Percentiles rank a stretch among this genome's conserved stretches.
Evolutionary conservation across 2,329 filamentous ascomycete species (phyloP).

Genomic region (Talaromyces sp.): DNA sequence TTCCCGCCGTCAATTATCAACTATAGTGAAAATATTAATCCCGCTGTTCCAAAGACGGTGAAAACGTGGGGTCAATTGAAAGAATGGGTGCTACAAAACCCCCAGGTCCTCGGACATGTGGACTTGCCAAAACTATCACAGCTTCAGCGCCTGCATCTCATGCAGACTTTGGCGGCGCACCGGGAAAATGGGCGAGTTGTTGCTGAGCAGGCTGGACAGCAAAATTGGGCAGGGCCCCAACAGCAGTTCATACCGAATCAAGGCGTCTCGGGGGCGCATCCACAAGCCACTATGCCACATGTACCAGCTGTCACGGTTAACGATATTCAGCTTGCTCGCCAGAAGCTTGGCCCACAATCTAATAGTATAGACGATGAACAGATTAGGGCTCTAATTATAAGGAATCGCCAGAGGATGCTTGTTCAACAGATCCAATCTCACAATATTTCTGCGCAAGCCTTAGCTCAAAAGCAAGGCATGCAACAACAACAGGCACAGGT

Average conservation of each 20-base stretch:
- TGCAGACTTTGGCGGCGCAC: conserved; percentile 27
- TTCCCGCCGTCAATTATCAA: conserved; percentile 36
- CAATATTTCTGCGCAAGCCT: conserved; percentile 14
- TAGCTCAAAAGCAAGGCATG: conserved; percentile 17
- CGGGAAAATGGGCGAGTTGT: conserved; percentile 16
- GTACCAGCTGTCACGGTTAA: conserved; percentile 26
- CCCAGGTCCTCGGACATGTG: conserved; percentile 36
- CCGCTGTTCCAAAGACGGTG: conserved; percentile 46
- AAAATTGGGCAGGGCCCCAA: conserved; percentile 22
- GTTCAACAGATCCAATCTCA: conserved; percentile 27
- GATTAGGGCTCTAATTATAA: conserved; percentile 32
- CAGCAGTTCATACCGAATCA: conserved; percentile 26
- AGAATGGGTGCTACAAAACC: conserved; percentile 47
- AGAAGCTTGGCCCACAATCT: conserved; percentile 29
- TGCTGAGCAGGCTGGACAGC: conserved; percentile 18
- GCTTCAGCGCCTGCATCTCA: conserved; percentile 43
- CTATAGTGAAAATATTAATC: conserved; percentile 25
- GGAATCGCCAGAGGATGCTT: conserved; percentile 32
- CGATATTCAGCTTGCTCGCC: conserved; percentile 34
- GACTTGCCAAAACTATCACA: conserved; percentile 37
- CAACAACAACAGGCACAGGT: conserved; percentile 22
- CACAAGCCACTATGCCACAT: conserved; percentile 15
- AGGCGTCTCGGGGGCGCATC: conserved; percentile 24
- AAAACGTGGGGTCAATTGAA: conserved; percentile 56
- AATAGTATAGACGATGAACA: conserved; percentile 39